A percentile compares a stretch with the other conserved stretches of the same genome.
Conservation (phyloP, 768 basidiomycete genomes). For the Hirschioporus abietinus region DNA sequence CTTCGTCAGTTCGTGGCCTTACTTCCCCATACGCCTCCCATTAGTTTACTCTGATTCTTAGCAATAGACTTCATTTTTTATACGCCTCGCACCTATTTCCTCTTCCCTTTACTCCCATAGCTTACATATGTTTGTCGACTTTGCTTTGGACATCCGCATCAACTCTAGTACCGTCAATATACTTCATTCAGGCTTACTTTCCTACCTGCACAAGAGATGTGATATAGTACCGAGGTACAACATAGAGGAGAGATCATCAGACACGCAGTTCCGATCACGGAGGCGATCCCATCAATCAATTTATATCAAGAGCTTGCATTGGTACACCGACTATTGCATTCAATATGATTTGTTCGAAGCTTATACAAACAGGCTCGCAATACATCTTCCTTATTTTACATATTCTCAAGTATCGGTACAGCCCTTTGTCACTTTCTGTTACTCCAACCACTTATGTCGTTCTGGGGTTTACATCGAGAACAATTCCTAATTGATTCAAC, state of each 20-base stretch:
- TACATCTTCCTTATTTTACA: background rate
- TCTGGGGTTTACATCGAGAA: slow-evolving; percentile 34
- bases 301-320: background rate
- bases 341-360: background rate
- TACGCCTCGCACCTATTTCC: background rate
- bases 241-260: background rate
- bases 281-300: background rate
- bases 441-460: background rate
- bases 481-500: slow-evolving; percentile 31
- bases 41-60: background rate
- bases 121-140: background rate
- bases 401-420: background rate
- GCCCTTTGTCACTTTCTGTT: background rate
- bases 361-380: background rate
- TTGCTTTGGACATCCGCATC: background rate
- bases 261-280: background rate
- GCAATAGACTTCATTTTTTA: background rate
- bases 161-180: background rate
- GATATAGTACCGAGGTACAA: background rate
- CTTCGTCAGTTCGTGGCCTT: background rate
- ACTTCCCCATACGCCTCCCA: background rate
- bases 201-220: background rate
- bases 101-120: background rate
- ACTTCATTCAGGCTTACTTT: background rate
- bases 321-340: background rate